Evolutionary conservation across 495 filamentous ascomycete genomes (phyloP), one percentile per base, ranked within the genome.

Genomic region (Penicillium turbatum): DNA sequence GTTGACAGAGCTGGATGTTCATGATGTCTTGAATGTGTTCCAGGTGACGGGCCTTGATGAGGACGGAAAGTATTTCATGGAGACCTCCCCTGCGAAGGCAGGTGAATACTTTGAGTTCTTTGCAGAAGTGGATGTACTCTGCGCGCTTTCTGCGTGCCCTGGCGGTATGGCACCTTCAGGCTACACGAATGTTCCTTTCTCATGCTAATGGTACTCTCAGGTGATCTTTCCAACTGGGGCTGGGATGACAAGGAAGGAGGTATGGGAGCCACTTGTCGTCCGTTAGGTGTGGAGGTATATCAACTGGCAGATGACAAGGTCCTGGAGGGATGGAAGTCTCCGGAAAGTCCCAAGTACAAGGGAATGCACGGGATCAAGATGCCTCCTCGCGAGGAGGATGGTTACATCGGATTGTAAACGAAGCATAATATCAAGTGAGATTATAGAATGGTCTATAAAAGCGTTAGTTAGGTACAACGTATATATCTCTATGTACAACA

Each of bases 1-100:
- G 0, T 59, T 91, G 45, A 80, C 76, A 9, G 88, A 92, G 65
- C 70, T 78, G 38, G 87, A 91, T 69, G 81, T 91, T 10, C 88
- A 91, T 56, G 87, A 92, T 69, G 87, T 92, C 1, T 69, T 92
- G 47, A 91, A 92, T 63, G 76, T 92, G 19, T 92, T 93, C 59
- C 87, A 90, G 62, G 86, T 89, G 21, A 91, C 87, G 0, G 87
- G 86, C 0, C 63, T 91, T 49, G 82, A 90, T 54, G 73, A 80
- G 43, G 69, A 87, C 51, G 88, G 85, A 1, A 78, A 82, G 39
- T 93, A 90, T 51, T 91, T 87, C 52, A 92, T 92, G 88, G 78
- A 83, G 55, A 76, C 86, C 0, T 86, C 82, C 37, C 88, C 88
- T 1, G 87, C 87, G 0, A 77, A 74, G 42, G 51, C 70, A 41